These are phyloP conservation scores for Acanthamoeba sp. DNA, from an alignment of 208 protist species.

Conservation along the genomic window DNA sequence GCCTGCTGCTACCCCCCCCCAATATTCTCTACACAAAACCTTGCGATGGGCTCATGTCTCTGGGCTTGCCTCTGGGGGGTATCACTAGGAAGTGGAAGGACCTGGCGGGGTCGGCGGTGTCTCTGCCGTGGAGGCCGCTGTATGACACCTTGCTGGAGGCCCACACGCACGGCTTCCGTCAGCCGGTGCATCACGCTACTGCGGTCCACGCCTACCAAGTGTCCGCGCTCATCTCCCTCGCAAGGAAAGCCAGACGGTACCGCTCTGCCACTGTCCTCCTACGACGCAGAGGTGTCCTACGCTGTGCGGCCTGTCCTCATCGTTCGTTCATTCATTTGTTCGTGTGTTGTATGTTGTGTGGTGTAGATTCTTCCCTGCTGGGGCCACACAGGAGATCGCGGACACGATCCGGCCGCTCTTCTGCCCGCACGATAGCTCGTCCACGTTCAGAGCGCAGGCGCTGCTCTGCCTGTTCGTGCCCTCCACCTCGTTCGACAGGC, in stretches of 20 bases:
- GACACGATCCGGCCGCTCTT: neutral
- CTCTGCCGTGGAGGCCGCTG: neutral
- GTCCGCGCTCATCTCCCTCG: neutral
- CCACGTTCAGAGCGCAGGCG: neutral
- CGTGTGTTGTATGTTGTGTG: neutral
- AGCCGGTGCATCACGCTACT: neutral
- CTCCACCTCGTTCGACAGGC: neutral
- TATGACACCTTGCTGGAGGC: neutral
- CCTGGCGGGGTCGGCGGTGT: neutral
- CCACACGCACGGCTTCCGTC: neutral
- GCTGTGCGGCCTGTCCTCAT: neutral
- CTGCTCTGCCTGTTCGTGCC: constrained; percentile 38
- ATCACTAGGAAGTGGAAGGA: constrained; percentile 51
- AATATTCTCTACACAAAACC: neutral
- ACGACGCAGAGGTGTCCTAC: neutral
- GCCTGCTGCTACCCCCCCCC: neutral
- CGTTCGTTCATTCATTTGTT: too few species aligned
- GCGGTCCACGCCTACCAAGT: neutral
- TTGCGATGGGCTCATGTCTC: too few species aligned
- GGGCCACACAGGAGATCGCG: neutral
- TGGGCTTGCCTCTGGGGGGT: too few species aligned
- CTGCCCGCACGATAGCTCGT: constrained; percentile 36
- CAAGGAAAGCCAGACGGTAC: neutral
- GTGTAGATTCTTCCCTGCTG: neutral
- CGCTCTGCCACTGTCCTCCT: neutral